Percentiles rank a stretch among this genome's conserved stretches.
Conservation (phyloP, 2,329 filamentous ascomycete species). For the Fusarium sulawesiense region DNA sequence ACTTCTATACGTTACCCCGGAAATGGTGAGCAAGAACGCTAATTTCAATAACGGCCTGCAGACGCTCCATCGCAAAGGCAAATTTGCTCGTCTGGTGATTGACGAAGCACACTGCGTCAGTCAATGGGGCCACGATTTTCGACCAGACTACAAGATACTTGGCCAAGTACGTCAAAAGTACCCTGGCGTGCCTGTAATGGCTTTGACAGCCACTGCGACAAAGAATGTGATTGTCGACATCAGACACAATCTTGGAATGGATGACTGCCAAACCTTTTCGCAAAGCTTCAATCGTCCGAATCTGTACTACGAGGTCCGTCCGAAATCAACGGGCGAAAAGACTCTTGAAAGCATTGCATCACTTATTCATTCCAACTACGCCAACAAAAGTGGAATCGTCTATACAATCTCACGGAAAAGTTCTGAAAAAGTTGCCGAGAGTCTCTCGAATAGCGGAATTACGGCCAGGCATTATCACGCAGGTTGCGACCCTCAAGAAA, state of each 20-base stretch:
- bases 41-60: conserved; percentile 74
- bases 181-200: conserved; percentile 88
- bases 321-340: conserved; percentile 71
- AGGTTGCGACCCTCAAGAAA: conserved; percentile 74
- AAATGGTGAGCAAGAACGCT: conserved; percentile 90
- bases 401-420: conserved; percentile 89
- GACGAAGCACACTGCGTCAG: conserved; percentile 99
- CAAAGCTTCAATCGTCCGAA: conserved; percentile 99
- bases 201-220: conserved; percentile 94
- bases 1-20: conserved; percentile 93
- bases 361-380: conserved; percentile 77
- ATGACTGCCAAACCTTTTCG: conserved; percentile 79
- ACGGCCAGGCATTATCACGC: conserved; percentile 89
- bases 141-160: conserved; percentile 92
- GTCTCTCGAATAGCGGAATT: conserved; percentile 74
- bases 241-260: conserved; percentile 88
- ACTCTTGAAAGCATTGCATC: conserved; percentile 63
- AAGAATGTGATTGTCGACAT: conserved; percentile 92
- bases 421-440: conserved; percentile 82
- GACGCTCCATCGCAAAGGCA: conserved; percentile 74
- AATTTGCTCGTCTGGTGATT: conserved; percentile 91
- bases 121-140: conserved; percentile 98
- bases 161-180: conserved; percentile 79
- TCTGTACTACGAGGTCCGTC: conserved; percentile 84
- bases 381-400: conserved; percentile 84